Evolutionary conservation across 176 grass and related monocot species (phyloP).

Genomic region (Lolium rigidum): DNA sequence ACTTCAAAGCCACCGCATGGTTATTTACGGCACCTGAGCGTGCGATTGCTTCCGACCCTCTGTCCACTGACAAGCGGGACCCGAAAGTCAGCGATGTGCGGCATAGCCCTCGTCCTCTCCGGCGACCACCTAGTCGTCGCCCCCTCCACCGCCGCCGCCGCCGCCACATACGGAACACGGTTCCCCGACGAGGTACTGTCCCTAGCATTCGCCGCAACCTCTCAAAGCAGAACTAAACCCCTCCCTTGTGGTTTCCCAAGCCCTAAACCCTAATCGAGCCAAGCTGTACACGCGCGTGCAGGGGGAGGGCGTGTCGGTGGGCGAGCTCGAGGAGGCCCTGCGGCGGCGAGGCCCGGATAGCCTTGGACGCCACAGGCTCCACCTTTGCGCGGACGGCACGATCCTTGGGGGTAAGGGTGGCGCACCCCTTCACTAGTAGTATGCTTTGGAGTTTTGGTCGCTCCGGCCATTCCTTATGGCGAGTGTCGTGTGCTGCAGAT

Average conservation of each 20-base stretch:
- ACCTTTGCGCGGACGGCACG: conserved; percentile 36
- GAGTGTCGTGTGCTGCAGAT: conserved; percentile 1
- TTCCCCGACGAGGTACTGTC: conserved; percentile 37
- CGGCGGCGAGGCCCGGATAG: conserved; percentile 66
- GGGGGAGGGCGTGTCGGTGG: conserved; percentile 49
- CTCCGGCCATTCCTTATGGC: background rate
- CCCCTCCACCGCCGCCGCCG: conserved; percentile 6
- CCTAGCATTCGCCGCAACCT: background rate
- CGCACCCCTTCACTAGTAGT: background rate
- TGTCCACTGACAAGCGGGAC: conserved; percentile 4
- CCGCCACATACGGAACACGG: background rate
- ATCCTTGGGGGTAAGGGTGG: conserved; percentile 41
- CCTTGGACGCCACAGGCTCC: conserved; percentile 58
- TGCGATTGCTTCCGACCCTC: background rate
- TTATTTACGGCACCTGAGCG: background rate
- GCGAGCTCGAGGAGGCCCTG: conserved; percentile 71
- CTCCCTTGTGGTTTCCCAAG: background rate
- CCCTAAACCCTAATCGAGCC: conserved; percentile 32
- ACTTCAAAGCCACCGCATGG: background rate
- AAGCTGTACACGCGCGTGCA: conserved; percentile 5
- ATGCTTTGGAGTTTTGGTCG: background rate
- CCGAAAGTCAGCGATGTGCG: conserved; percentile 63
- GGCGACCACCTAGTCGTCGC: conserved; percentile 42
- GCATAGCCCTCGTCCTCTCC: conserved; percentile 75
- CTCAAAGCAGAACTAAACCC: background rate